Percentiles rank a stretch among this genome's conserved stretches.
These are phyloP conservation scores for Aaosphaeria arxii DNA, from an alignment of 2,329 filamentous ascomycete species.

Conservation along the genomic window DNA sequence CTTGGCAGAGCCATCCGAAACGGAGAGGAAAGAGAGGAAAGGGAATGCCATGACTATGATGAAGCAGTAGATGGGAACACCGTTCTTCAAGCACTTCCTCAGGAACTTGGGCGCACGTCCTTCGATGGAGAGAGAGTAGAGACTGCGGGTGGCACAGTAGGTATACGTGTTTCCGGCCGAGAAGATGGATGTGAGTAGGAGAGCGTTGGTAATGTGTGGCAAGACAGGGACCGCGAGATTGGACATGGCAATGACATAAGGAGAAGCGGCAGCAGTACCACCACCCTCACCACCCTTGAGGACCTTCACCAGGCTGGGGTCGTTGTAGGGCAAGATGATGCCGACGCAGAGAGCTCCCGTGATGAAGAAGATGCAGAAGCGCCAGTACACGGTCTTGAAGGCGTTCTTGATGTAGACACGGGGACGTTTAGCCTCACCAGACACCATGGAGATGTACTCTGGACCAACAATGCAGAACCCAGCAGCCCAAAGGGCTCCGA, in stretches of 20 bases:
- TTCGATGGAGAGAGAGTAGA: conserved; percentile 54
- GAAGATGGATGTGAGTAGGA: conserved; percentile 48
- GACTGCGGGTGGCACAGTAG: conserved; percentile 52
- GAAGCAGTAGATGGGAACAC: conserved; percentile 74
- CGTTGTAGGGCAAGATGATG: conserved; percentile 58
- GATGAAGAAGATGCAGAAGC: conserved; percentile 48
- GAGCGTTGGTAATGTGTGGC: conserved; percentile 54
- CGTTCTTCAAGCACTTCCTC: conserved; percentile 57
- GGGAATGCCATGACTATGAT: conserved; percentile 63
- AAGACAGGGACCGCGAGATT: conserved; percentile 44
- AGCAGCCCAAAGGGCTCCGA: conserved; percentile 40
- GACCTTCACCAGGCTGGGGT: conserved; percentile 65
- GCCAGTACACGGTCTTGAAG: conserved; percentile 48
- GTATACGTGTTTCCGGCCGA: conserved; percentile 49
- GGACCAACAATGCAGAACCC: conserved; percentile 49
- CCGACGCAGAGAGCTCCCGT: conserved; percentile 45
- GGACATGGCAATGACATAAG: conserved; percentile 62
- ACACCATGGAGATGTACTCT: conserved; percentile 49
- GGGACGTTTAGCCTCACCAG: conserved; percentile 46
- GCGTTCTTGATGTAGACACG: conserved; percentile 46
- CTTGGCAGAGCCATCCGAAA: conserved; percentile 62
- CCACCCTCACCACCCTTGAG: conserved; percentile 29
- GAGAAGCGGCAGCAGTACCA: conserved; percentile 54
- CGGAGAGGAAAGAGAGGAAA: conserved; percentile 70
- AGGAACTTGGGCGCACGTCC: conserved; percentile 55